These are phyloP conservation scores for Hypoxylon rickii DNA, from an alignment of 495 filamentous ascomycete genomes.

Conservation along the genomic window DNA sequence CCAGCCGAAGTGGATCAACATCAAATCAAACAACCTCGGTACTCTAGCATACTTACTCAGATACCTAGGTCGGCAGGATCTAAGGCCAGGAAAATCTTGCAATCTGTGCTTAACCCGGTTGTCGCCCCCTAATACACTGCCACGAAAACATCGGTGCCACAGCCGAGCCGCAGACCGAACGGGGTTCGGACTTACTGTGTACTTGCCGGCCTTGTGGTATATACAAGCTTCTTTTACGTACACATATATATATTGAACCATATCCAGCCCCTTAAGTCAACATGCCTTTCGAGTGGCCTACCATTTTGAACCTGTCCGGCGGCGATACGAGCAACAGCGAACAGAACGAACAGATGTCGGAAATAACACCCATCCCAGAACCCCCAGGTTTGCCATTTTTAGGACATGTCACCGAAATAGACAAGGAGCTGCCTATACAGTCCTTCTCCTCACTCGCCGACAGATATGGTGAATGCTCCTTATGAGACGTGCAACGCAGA, in stretches of 20 bases:
- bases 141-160: neutral
- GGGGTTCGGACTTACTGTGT: slow-evolving; percentile 16
- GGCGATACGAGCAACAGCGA: slow-evolving; percentile 6
- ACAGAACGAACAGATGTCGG: slow-evolving; percentile 31
- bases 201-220: slow-evolving; percentile 2
- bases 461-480: slow-evolving; percentile 36
- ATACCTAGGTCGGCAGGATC: too few species aligned
- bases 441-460: slow-evolving; percentile 36
- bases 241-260: slow-evolving; percentile 1
- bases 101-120: too few species aligned
- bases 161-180: slow-evolving; percentile 2
- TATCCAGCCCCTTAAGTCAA: slow-evolving; percentile 2
- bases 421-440: slow-evolving; percentile 24
- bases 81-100: too few species aligned
- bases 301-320: slow-evolving; percentile 10
- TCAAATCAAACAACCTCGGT: slow-evolving; percentile 12
- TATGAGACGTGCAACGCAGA: neutral
- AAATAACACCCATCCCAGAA: slow-evolving; percentile 35
- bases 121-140: too few species aligned
- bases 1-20: slow-evolving; percentile 20
- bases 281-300: slow-evolving; percentile 30
- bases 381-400: slow-evolving; percentile 37
- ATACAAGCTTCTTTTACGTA: neutral
- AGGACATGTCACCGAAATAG: slow-evolving; percentile 35
- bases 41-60: too few species aligned